Evolutionary conservation across 345 rosid species (phyloP).

Genomic region (Litchi chinensis): DNA sequence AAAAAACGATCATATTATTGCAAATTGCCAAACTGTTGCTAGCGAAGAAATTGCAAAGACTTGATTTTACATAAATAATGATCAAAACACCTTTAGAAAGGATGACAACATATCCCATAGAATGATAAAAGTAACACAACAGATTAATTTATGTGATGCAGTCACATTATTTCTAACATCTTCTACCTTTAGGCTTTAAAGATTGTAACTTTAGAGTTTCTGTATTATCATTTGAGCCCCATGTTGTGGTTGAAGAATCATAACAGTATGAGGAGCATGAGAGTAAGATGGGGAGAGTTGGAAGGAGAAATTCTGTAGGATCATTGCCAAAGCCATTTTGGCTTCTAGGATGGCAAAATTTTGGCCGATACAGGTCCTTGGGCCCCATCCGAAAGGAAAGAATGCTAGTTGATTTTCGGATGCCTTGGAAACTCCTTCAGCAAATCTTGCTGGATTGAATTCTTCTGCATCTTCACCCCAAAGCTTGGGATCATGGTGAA

Average conservation of each 20-base stretch:
- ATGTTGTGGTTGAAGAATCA: conserved; percentile 56
- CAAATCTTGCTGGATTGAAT: conserved; percentile 50
- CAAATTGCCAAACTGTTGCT: neutral
- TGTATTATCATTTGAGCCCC: conserved; percentile 51
- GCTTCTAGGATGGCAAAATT: conserved; percentile 59
- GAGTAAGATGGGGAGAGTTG: conserved; percentile 52
- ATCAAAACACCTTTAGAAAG: neutral
- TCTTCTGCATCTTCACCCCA: conserved; percentile 51
- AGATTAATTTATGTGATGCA: neutral
- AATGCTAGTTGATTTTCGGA: conserved; percentile 33
- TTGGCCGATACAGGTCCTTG: conserved; percentile 46
- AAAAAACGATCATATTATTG: neutral
- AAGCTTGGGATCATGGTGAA: conserved; percentile 41
- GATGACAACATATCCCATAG: neutral
- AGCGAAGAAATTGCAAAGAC: conserved; percentile 1
- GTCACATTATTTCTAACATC: conserved; percentile 4
- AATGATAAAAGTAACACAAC: neutral
- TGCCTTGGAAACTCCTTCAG: conserved; percentile 45
- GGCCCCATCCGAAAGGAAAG: conserved; percentile 51
- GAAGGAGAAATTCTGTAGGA: conserved; percentile 45
- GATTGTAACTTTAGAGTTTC: conserved; percentile 20
- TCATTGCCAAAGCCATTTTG: conserved; percentile 54
- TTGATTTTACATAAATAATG: neutral
- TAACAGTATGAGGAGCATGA: conserved; percentile 49
- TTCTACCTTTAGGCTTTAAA: neutral